Evolutionary conservation across 805 yeast species (phyloP).

Genomic region (Cyberlindnera xylosilytica): DNA sequence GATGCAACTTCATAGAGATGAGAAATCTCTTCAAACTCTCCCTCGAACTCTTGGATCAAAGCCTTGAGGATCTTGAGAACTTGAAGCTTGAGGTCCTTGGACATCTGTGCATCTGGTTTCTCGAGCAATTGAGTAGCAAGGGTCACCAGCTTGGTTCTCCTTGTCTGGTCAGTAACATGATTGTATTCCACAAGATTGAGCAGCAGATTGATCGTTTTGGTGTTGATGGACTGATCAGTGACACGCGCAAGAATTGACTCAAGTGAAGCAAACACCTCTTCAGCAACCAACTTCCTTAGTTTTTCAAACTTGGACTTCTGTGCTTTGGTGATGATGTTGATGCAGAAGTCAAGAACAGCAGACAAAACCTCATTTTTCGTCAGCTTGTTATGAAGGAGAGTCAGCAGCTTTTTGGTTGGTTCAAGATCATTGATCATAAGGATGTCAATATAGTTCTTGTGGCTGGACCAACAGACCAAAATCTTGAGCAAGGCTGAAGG

Average conservation of each 20-base stretch:
- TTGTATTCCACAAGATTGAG: conserved; percentile 52
- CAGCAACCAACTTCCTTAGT: conserved; percentile 56
- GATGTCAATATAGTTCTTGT: conserved; percentile 44
- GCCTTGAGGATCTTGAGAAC: conserved; percentile 55
- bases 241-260: conserved; percentile 44
- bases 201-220: conserved; percentile 50
- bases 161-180: conserved; percentile 51
- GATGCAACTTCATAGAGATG: conserved; percentile 50
- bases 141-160: conserved; percentile 49
- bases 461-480: conserved; percentile 55
- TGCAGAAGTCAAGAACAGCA: conserved; percentile 52
- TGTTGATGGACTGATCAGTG: conserved; percentile 41
- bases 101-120: conserved; percentile 51
- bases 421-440: conserved; percentile 53
- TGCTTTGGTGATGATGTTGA: conserved; percentile 41
- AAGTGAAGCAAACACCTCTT: conserved; percentile 47
- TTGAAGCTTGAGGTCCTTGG: conserved; percentile 49
- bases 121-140: conserved; percentile 61
- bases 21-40: conserved; percentile 48
- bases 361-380: conserved; percentile 67
- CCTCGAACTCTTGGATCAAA: conserved; percentile 50
- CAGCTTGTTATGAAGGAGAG: conserved; percentile 47
- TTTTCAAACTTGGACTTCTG: conserved; percentile 42
- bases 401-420: conserved; percentile 53
- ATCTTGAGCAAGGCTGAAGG: conserved; percentile 74